phyloP scores from a whole-genome alignment of 371 early-diverging fungal species.

The Mucor plumbeus region DNA sequence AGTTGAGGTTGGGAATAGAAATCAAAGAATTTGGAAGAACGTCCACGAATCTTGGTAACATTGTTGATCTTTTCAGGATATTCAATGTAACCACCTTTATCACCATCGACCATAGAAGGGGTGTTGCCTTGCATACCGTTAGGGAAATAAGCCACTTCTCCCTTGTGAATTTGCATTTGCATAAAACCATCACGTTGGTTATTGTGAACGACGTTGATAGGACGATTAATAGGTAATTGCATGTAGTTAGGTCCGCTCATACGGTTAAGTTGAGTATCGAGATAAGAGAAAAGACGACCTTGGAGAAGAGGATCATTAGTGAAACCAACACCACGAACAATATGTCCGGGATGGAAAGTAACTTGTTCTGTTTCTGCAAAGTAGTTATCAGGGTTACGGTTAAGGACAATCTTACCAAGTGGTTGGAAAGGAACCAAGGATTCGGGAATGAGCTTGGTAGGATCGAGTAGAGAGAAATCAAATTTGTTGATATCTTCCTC shows the following conservation, averaged over 20 bases:
- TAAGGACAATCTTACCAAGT: slow-evolving; percentile 56
- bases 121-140: slow-evolving; percentile 39
- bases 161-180: slow-evolving; percentile 32
- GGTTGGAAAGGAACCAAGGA: slow-evolving; percentile 47
- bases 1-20: slow-evolving; percentile 53
- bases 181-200: slow-evolving; percentile 60
- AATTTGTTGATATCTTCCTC: slow-evolving; percentile 48
- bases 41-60: slow-evolving; percentile 32
- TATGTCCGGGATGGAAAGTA: slow-evolving; percentile 46
- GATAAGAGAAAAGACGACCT: slow-evolving; percentile 58
- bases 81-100: slow-evolving; percentile 45
- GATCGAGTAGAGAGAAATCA: slow-evolving; percentile 58
- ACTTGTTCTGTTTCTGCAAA: slow-evolving; percentile 64
- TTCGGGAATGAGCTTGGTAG: slow-evolving; percentile 64
- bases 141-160: slow-evolving; percentile 41
- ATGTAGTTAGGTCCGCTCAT: slow-evolving; percentile 54
- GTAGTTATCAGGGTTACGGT: slow-evolving; percentile 60
- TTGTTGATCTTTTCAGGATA: slow-evolving; percentile 35
- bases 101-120: slow-evolving; percentile 25
- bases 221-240: slow-evolving; percentile 60
- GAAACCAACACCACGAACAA: slow-evolving; percentile 57
- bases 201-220: slow-evolving; percentile 47
- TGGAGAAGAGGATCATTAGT: slow-evolving; percentile 61
- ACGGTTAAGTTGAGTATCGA: slow-evolving; percentile 61
- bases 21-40: slow-evolving; percentile 38